Evolutionary conservation across 106 monocot species (phyloP).

Genomic region (Dactylorhiza incarnata): DNA sequence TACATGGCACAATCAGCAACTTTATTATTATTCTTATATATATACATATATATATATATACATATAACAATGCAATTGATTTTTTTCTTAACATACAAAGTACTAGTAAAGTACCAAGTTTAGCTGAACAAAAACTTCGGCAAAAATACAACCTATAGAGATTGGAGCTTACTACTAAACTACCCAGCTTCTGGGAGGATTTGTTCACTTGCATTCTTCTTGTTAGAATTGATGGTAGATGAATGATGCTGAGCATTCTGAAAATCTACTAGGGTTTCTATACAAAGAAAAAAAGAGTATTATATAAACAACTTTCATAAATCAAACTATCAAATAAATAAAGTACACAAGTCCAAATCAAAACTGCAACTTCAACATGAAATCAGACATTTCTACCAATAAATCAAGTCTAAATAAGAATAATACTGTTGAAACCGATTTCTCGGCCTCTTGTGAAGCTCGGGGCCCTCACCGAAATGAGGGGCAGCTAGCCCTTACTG

Average conservation of each 20-base stretch:
- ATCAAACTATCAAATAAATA: neutral
- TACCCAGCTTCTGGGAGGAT: neutral
- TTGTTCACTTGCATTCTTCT: neutral
- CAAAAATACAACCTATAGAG: neutral
- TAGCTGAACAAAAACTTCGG: neutral
- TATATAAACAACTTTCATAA: conserved; percentile 1
- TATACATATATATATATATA: no score
- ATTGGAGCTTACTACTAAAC: conserved; percentile 6
- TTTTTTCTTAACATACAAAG: neutral
- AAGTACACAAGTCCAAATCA: neutral
- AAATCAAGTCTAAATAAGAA: no score
- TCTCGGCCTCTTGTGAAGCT: no score
- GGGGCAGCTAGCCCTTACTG: no score
- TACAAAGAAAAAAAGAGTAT: neutral
- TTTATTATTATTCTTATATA: neutral
- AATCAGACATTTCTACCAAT: no score
- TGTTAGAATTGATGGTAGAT: conserved; percentile 4
- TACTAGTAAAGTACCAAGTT: neutral
- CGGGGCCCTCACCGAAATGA: no score
- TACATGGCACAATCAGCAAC: neutral
- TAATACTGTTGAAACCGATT: no score
- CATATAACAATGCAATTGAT: no score
- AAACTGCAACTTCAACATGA: neutral
- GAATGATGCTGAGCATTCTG: conserved; percentile 9
- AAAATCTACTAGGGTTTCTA: neutral